A percentile compares a stretch with the other conserved stretches of the same genome.
phyloP scores from a whole-genome alignment of 371 early-diverging fungal species.

The Rhizopus sp. region DNA sequence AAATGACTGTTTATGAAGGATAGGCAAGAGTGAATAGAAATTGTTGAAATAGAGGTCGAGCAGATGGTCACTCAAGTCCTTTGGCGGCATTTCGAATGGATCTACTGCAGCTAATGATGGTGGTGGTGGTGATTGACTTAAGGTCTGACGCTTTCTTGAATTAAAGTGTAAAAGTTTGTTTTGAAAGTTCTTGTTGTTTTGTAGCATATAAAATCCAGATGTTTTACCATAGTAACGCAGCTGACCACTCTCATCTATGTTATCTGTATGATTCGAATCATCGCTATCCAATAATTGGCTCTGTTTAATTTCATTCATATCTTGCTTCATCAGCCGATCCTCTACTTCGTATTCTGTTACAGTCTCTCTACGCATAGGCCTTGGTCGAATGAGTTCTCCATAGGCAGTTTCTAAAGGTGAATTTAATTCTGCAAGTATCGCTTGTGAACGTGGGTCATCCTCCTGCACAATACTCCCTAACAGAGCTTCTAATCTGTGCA shows the following conservation, averaged over 20 bases:
- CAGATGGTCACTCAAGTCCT: slow-evolving; percentile 64
- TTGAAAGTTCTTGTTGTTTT: slow-evolving; percentile 37
- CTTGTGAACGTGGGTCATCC: slow-evolving; percentile 60
- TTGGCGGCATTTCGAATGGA: slow-evolving; percentile 58
- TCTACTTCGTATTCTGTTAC: slow-evolving; percentile 24
- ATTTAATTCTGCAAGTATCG: slow-evolving; percentile 60
- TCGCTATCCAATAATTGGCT: not conserved
- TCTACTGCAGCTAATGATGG: slow-evolving; percentile 27
- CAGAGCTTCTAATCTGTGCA: slow-evolving; percentile 66
- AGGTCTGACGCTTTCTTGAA: slow-evolving; percentile 20
- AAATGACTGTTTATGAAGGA: slow-evolving; percentile 71
- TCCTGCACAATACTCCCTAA: slow-evolving; percentile 59
- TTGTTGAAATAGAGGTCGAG: slow-evolving; percentile 67
- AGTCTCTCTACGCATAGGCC: slow-evolving; percentile 29
- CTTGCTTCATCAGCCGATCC: not conserved
- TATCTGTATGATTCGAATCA: slow-evolving; percentile 7
- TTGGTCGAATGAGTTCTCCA: slow-evolving; percentile 45
- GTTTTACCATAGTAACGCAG: slow-evolving; percentile 51
- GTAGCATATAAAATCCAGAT: slow-evolving; percentile 52
- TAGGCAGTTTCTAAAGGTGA: slow-evolving; percentile 48
- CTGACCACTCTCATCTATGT: slow-evolving; percentile 48
- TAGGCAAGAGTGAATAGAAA: slow-evolving; percentile 68
- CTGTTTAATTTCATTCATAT: not conserved
- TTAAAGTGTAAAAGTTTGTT: slow-evolving; percentile 40
- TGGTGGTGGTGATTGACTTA: not conserved